These are phyloP conservation scores for Plectosphaerella plurivora DNA, from an alignment of 2,329 filamentous ascomycete genomes.

Conservation along the genomic window DNA sequence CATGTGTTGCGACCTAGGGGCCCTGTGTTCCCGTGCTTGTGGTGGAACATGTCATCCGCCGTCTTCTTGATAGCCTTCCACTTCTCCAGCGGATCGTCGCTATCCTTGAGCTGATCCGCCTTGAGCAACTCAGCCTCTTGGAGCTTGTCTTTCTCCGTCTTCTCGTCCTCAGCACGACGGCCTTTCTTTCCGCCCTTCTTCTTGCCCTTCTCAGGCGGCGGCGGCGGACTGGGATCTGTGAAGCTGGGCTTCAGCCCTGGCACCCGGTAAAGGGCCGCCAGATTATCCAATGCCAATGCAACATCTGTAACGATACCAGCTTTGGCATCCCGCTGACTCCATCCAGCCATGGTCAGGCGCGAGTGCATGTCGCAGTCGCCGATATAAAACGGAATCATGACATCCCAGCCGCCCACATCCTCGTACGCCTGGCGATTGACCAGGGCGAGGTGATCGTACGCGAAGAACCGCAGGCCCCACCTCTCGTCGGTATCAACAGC, in stretches of 20 bases:
- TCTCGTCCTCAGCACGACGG: slow-evolving; percentile 7
- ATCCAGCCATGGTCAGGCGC: slow-evolving; percentile 40
- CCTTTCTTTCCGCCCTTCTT: slow-evolving; percentile 2
- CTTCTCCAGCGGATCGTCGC: slow-evolving; percentile 3
- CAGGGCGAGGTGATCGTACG: slow-evolving; percentile 53
- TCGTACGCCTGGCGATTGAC: slow-evolving; percentile 49
- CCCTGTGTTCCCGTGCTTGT: slow-evolving; percentile 33
- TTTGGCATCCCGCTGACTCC: slow-evolving; percentile 30
- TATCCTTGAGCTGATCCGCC: background rate
- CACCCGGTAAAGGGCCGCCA: slow-evolving; percentile 40
- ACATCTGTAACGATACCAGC: slow-evolving; percentile 42
- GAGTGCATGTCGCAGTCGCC: slow-evolving; percentile 54
- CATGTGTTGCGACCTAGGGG: slow-evolving; percentile 43
- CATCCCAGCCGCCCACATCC: slow-evolving; percentile 52
- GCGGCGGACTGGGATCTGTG: slow-evolving; percentile 29
- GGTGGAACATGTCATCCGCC: slow-evolving; percentile 31
- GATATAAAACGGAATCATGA: slow-evolving; percentile 52
- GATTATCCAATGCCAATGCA: slow-evolving; percentile 37
- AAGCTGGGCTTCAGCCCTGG: slow-evolving; percentile 29
- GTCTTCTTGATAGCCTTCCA: slow-evolving; percentile 11
- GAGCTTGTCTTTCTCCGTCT: slow-evolving; percentile 3
- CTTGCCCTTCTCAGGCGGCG: background rate
- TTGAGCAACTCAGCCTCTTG: slow-evolving; percentile 1
- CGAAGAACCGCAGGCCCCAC: slow-evolving; percentile 53
- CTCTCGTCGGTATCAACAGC: slow-evolving; percentile 23